Evolutionary conservation across 2,329 filamentous ascomycete species (phyloP).

Genomic region (Fusarium pseudocircinatum): DNA sequence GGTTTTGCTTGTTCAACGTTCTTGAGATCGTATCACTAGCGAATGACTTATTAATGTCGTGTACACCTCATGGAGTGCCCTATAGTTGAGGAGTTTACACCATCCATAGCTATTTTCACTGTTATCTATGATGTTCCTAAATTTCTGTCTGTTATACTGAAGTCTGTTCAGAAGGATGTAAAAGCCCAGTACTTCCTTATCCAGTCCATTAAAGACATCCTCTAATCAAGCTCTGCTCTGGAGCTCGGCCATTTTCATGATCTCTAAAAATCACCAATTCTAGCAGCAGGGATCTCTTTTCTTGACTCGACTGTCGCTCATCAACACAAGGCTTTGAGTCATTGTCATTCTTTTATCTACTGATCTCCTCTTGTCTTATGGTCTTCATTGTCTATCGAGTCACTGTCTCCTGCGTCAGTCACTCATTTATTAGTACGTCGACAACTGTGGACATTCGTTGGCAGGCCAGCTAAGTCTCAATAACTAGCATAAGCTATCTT

Average conservation of each 20-base stretch:
- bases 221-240: slow-evolving; percentile 75
- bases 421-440: neutral
- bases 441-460: neutral
- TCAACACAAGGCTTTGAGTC: fast-evolving
- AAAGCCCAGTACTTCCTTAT: slow-evolving; percentile 86
- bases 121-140: too few species aligned
- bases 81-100: neutral
- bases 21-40: neutral
- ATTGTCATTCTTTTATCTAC: neutral
- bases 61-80: too few species aligned
- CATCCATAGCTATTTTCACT: neutral
- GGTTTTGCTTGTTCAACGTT: neutral
- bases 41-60: neutral
- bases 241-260: neutral
- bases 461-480: neutral
- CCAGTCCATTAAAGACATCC: slow-evolving; percentile 91
- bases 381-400: too few species aligned
- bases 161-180: slow-evolving; percentile 72
- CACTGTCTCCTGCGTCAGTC: neutral
- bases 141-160: slow-evolving; percentile 81
- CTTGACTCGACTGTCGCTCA: neutral
- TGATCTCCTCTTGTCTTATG: fast-evolving
- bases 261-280: fast-evolving
- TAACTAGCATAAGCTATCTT: fast-evolving
- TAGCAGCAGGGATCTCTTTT: fast-evolving